Base-by-base conservation (phyloP, 495 filamentous ascomycete genomes). In the Beverwykella pulmonaria region DNA sequence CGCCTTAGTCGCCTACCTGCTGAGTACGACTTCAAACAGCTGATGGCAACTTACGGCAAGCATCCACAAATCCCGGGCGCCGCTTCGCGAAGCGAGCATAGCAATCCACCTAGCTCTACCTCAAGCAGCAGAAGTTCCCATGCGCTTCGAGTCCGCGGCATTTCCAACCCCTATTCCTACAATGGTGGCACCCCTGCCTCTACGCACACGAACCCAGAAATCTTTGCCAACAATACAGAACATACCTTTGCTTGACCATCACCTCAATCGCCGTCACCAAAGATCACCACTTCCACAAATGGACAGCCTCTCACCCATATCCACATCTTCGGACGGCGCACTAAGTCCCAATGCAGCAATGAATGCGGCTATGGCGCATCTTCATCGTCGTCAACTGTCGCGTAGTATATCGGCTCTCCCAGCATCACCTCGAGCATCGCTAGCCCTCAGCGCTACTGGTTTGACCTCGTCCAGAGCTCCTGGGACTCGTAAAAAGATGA, bases 1-100 rank as follows among this genome's bases (percentile, higher is more conserved):
- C 71, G 80, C 27, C 74, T 83, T 34, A 81, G 79, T 73, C 66
- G 26, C 54, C n/a, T 65, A 50, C 62, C 62, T 15, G 62, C 52
- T 27, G 62, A 57, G 27, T 65, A 65, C 27, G 62, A 65, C 53
- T 65, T 65, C 46, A 49, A 36, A 22, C 53, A 58, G 23, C n/a
- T 65, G 17, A 65, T 65, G 62, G 62, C 62, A 23, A 52, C 62
- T 15, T 65, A 65, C 53, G 53, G 53, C n/a, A 50, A 57, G 25
- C 36, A 65, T 29, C n/a, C 53, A 14, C 59, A 53, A 50, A 15
- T 25, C 22, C 41, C 36, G 12, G 9, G 20, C n/a, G 20, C 22
- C 20, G 19, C 8, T 4, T 15, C 29, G 20, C 10, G 17, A 15
- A 14, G 6, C 14, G 29, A 6, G 4, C 7, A 50, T 39, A 49